These are phyloP conservation scores for Penicillium decumbens DNA, from an alignment of 2,329 filamentous ascomycete species.

Conservation along the genomic window DNA sequence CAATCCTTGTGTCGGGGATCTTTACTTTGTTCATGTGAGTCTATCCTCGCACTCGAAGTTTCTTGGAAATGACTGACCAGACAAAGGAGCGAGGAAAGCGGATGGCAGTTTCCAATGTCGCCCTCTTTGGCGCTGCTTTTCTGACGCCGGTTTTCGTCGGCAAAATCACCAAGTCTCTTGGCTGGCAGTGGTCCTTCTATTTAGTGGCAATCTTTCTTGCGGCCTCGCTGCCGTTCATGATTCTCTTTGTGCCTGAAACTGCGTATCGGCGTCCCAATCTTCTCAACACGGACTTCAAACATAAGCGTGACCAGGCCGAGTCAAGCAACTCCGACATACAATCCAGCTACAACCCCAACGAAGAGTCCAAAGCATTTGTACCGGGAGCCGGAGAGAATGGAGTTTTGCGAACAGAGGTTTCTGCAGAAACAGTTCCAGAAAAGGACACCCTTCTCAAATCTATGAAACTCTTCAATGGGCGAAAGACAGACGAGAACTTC, in stretches of 20 bases:
- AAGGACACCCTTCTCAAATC: constrained; percentile 57
- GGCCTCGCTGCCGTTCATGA: constrained; percentile 62
- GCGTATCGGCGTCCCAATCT: constrained; percentile 63
- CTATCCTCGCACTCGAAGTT: background rate
- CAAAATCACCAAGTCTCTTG: constrained; percentile 69
- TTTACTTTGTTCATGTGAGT: constrained; percentile 81
- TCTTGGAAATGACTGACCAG: background rate
- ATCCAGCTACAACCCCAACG: constrained; percentile 5
- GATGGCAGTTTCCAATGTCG: constrained; percentile 75
- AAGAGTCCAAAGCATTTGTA: constrained; percentile 9
- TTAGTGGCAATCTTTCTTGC: constrained; percentile 80
- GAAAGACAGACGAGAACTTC: constrained; percentile 74
- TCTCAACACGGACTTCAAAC: constrained; percentile 65
- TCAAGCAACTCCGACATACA: constrained; percentile 12
- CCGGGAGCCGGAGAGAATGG: constrained; percentile 1
- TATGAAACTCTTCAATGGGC: constrained; percentile 69
- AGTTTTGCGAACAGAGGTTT: constrained; percentile 9
- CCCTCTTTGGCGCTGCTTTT: constrained; percentile 67
- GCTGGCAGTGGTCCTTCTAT: constrained; percentile 87
- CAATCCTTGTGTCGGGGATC: constrained; percentile 80
- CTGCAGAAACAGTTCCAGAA: constrained; percentile 31
- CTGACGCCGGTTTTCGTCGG: constrained; percentile 86
- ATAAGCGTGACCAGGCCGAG: constrained; percentile 27
- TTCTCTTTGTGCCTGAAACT: constrained; percentile 81
- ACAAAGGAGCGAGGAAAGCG: constrained; percentile 66